Evolutionary conservation across 257 asterid species (phyloP), one percentile per base, ranked within the genome.

Genomic region (Nicotiana undulata): DNA sequence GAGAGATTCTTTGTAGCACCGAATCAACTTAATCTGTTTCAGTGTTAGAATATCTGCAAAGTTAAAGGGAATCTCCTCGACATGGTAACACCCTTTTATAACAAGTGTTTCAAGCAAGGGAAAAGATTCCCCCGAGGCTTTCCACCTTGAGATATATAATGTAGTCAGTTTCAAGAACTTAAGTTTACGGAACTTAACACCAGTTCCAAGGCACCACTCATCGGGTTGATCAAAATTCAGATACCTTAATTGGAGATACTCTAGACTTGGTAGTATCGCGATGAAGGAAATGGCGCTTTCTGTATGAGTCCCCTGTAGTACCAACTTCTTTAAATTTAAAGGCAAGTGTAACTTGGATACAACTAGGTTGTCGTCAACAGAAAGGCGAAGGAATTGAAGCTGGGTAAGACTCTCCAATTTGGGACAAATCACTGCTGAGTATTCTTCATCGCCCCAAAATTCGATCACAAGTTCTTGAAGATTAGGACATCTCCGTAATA

Each of bases 1-100:
- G 6, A 64, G 24, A 29, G 72, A 64, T 13, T 1, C 0, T 1
- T 17, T 5, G 3, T 0, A 0, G 7, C 0, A 8, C 15, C 2
- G 40, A 34, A 31, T 32, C 75, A 65, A 17, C 6, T 65, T n/a
- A 34, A 67, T 34, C 29, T n/a, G 29, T 34, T 67, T 5, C 76
- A 67, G 9, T 9, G 53, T 46, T 10, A 2, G 53, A 46, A 46
- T 46, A 46, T 46, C 53, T 46, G 53, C 53, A 46, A 46, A 34
- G 9, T 8, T 34, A 31, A 17, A 1, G 0, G 75, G 53, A 2
- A 67, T 67, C 56, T 10, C 55, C 55, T 37, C 11, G 3, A 37
- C 32, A 0, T 1, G 0, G 0, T 0, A 0, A 2, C 76, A n/a
- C 18, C 0, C 0, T 1, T 0, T 10, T 67, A 67, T 67, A 67